A percentile compares a stretch with the other conserved stretches of the same genome.
Conservation (phyloP, 495 filamentous ascomycete genomes). For the Clohesyomyces aquaticus region DNA sequence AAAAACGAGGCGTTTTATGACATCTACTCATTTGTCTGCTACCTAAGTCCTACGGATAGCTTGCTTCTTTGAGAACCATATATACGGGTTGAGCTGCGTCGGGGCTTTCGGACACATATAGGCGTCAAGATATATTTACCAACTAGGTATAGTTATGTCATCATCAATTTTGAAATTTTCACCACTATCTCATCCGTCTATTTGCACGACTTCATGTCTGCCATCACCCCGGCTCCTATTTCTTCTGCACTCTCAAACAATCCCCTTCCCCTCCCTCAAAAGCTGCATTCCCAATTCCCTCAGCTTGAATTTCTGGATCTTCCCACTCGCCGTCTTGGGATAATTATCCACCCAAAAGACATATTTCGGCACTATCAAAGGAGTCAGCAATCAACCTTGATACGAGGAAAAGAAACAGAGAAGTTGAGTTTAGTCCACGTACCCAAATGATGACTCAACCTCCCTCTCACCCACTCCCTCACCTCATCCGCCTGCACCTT, state of each 20-base stretch:
- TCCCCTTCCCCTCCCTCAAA: conserved; percentile 22
- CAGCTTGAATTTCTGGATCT: conserved; percentile 95
- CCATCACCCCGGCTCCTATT: no score
- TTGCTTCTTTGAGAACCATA: no score
- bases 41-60: no score
- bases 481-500: conserved; percentile 58
- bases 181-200: no score
- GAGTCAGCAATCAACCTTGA: neutral
- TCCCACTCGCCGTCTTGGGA: conserved; percentile 94
- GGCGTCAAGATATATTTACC: no score
- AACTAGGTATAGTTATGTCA: no score
- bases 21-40: no score
- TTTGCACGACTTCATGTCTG: no score
- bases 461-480: conserved; percentile 70
- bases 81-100: no score
- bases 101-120: no score
- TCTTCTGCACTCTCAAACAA: conserved; percentile 16
- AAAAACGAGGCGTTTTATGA: no score
- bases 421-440: conserved; percentile 34
- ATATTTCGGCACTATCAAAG: conserved; percentile 72
- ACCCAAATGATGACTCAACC: conserved; percentile 76
- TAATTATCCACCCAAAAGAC: conserved; percentile 82
- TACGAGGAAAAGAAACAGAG: neutral
- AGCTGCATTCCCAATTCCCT: conserved; percentile 60
- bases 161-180: no score